phyloP scores from a whole-genome alignment of 495 filamentous ascomycete genomes.

The Aspergillus conjunctus region DNA sequence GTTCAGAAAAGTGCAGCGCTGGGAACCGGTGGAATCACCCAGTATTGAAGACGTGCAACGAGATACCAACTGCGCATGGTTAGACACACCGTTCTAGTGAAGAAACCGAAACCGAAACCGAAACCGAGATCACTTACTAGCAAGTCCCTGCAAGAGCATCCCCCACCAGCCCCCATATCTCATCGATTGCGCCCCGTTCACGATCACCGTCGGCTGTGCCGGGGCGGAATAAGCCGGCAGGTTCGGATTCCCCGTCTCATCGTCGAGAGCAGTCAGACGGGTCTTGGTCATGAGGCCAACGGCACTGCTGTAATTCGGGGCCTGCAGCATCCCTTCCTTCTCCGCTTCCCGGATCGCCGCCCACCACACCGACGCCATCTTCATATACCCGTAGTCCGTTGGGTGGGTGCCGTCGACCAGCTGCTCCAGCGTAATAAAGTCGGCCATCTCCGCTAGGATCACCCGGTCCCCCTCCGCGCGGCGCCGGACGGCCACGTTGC shows the following conservation, averaged over 20 bases:
- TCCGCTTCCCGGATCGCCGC: conserved; percentile 38
- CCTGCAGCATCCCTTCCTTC: conserved; percentile 25
- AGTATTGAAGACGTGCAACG: no score
- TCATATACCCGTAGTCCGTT: conserved; percentile 49
- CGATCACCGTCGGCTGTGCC: conserved; percentile 17
- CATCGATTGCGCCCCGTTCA: conserved; percentile 1
- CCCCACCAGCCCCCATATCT: no score
- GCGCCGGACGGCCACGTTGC: conserved; percentile 33
- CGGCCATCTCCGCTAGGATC: conserved; percentile 52
- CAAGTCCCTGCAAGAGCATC: no score
- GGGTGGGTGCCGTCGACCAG: conserved; percentile 54
- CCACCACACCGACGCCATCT: conserved; percentile 58
- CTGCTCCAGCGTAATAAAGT: conserved; percentile 36
- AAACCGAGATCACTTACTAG: no score
- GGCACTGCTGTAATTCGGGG: conserved; percentile 19
- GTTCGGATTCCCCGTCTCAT: conserved; percentile 22
- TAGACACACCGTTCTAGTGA: no score
- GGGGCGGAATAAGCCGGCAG: conserved; percentile 14
- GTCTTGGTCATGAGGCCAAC: conserved; percentile 7
- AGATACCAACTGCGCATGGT: no score
- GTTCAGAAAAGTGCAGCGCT: no score
- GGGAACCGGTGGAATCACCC: no score
- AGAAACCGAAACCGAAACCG: no score
- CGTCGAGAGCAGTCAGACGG: conserved; percentile 22
- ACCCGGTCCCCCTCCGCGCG: conserved; percentile 34